Conservation (phyloP, 2,329 filamentous ascomycete species). For the Fusarium mangiferae region DNA sequence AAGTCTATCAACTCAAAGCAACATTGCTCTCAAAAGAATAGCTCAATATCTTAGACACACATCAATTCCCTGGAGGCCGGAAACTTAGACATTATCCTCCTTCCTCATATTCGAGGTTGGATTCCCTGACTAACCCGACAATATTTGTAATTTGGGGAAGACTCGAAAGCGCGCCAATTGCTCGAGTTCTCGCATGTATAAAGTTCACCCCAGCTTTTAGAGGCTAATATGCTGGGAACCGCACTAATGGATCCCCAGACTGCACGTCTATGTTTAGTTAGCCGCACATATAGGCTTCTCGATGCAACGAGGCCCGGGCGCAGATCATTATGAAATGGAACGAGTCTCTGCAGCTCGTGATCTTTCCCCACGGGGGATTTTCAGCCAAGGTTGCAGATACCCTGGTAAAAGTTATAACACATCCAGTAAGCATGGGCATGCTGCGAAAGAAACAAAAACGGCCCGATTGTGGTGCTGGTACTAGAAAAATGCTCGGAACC, state of each 20-base stretch:
- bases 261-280: background rate
- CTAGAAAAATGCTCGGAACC: background rate
- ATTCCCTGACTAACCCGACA: fast-evolving
- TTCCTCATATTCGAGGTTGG: background rate
- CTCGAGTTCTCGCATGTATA: background rate
- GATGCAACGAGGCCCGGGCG: background rate
- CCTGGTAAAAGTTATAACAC: background rate
- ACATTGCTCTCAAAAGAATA: no score
- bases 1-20: no score
- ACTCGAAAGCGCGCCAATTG: background rate
- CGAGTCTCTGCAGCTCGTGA: background rate
- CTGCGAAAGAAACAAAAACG: background rate
- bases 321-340: background rate
- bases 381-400: background rate
- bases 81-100: no score
- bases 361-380: background rate
- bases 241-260: background rate
- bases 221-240: background rate
- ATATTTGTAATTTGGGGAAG: background rate
- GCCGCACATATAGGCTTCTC: background rate
- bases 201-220: background rate
- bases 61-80: no score
- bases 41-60: no score
- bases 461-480: background rate
- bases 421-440: background rate